Conservation (phyloP, 1,139 yeast genomes). For the Pichia sp. region DNA sequence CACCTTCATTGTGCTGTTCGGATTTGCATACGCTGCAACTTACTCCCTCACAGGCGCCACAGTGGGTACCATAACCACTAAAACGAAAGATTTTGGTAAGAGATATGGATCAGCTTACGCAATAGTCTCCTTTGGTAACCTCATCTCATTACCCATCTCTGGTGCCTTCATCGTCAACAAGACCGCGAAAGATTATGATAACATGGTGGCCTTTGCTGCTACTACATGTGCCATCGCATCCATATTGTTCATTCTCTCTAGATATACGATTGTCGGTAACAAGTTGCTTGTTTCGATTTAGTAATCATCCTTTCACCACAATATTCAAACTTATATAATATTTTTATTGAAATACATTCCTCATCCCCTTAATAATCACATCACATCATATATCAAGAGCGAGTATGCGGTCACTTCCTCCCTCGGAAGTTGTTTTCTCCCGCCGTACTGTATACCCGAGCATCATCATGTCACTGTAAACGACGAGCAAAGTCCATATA, state of each 20-base stretch:
- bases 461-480: slow-evolving; percentile 9
- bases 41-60: slow-evolving; percentile 32
- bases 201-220: slow-evolving; percentile 32
- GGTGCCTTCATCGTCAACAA: slow-evolving; percentile 40
- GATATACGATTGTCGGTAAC: slow-evolving; percentile 23
- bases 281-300: slow-evolving; percentile 9
- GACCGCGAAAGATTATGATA: slow-evolving; percentile 24
- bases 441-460: slow-evolving; percentile 2
- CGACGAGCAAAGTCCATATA: slow-evolving; percentile 12
- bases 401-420: no score
- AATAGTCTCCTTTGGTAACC: slow-evolving; percentile 51
- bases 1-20: slow-evolving; percentile 35
- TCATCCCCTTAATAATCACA: no score
- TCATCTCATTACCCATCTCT: slow-evolving; percentile 47
- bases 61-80: slow-evolving; percentile 53
- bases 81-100: slow-evolving; percentile 57
- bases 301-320: no score
- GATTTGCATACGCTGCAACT: slow-evolving; percentile 30
- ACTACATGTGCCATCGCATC: slow-evolving; percentile 27
- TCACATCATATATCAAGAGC: no score
- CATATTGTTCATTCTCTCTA: slow-evolving; percentile 27
- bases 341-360: no score
- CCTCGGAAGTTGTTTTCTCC: no score
- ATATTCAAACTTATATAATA: no score
- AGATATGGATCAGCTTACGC: slow-evolving; percentile 66